Base-by-base conservation (phyloP, 1,284 basidiomycete species). In the Schizophyllum amplum region DNA sequence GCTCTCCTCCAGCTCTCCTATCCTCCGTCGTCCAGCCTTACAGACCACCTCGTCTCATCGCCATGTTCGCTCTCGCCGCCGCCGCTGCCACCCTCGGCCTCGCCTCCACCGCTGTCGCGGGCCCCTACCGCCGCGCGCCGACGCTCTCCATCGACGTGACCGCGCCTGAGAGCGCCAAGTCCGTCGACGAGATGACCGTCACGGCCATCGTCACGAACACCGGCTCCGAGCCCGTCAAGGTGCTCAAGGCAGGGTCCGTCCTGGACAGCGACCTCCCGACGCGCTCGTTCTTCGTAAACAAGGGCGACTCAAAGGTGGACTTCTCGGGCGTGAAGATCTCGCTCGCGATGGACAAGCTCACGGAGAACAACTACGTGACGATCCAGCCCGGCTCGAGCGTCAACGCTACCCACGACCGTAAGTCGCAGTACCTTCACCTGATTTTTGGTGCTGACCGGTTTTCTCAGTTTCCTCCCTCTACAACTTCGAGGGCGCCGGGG, bases 271-370 rank as follows among this genome's bases (percentile, higher is more conserved):
- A 71, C 47, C 64, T 74, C 17, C 75, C 75, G 6, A 77, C 75
- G 20, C 72, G 69, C 63, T 76, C 75, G 4, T 78, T 79, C 67
- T 65, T 63, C 4, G 70, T 78, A 57, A 74, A 68, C 53, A 74
- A 74, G 63, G 48, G 21, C 48, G 70, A 72, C 58, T 73, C 71
- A 17, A 57, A 62, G 4, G 72, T 76, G 49, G 57, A 68, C 24
- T 78, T 78, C 68, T 72, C 68, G 22, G 76, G 76, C 50, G 63
- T 76, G 60, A 74, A 74, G 69, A 71, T 76, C 21, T n/a, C 20
- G 48, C 48, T 50, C 13, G 24, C 21, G 54, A 24, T 50, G 48
- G 65, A 71, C 13, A 42, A 42, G 33, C 60, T 68, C 47, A 72
- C 72, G 54, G 75, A 76, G 20, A 67, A 66, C 57, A 71, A 74